Percentiles rank a stretch among this genome's conserved stretches.
These are phyloP conservation scores for Argentina anserina DNA, from an alignment of 306 rosid species.

Conservation along the genomic window DNA sequence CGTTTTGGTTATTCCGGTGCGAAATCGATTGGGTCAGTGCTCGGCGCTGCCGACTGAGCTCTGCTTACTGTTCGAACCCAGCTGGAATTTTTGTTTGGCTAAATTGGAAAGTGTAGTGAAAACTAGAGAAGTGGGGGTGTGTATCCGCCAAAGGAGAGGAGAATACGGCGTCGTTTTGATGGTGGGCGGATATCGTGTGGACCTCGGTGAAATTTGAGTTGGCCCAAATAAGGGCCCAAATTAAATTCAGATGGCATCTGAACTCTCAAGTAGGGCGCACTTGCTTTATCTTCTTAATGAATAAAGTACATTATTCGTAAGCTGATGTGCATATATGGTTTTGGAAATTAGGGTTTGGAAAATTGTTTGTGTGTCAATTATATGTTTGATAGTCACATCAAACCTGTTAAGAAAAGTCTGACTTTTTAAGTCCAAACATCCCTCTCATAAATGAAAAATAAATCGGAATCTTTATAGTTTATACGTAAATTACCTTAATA, in stretches of 20 bases:
- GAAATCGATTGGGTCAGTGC: background rate
- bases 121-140: background rate
- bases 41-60: background rate
- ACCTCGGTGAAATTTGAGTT: background rate
- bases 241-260: background rate
- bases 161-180: slow-evolving; percentile 6
- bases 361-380: background rate
- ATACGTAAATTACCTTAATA: too few species aligned
- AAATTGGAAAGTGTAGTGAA: background rate
- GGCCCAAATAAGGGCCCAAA: slow-evolving; percentile 3
- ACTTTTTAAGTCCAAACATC: background rate
- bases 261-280: background rate
- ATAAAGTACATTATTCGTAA: background rate
- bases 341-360: background rate
- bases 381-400: background rate
- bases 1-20: background rate
- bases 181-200: background rate
- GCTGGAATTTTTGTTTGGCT: background rate
- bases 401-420: background rate
- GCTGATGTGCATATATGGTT: background rate
- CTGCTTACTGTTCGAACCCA: slow-evolving; percentile 13
- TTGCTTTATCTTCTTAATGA: background rate
- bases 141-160: background rate
- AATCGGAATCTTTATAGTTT: too few species aligned
- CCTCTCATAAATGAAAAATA: background rate